phyloP scores from a whole-genome alignment of 345 rosid genomes.

The Citrus sp. region DNA sequence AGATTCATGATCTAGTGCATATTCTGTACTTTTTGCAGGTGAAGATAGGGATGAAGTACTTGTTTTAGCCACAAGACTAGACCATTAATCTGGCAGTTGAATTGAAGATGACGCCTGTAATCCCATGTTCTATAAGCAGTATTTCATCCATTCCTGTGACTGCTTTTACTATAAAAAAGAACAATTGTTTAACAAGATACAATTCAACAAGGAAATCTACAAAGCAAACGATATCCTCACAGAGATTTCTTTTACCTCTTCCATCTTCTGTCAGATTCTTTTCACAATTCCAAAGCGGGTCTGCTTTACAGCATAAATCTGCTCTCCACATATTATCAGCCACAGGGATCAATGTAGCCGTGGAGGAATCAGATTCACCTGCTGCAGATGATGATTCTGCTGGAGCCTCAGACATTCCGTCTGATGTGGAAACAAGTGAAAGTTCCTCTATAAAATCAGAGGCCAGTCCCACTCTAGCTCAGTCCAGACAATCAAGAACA shows the following conservation, averaged over 20 bases:
- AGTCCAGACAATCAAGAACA: constrained; percentile 43
- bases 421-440: constrained; percentile 31
- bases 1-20: neutral
- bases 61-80: constrained; percentile 21
- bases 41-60: constrained; percentile 27
- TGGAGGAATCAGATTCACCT: constrained; percentile 60
- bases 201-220: constrained; percentile 44
- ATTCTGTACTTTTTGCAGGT: constrained; percentile 29
- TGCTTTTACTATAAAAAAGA: constrained; percentile 41
- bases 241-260: constrained; percentile 42
- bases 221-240: constrained; percentile 24
- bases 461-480: constrained; percentile 31
- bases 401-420: constrained; percentile 30
- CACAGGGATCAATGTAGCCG: constrained; percentile 62
- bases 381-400: constrained; percentile 36
- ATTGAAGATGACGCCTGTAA: constrained; percentile 55
- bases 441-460: constrained; percentile 30
- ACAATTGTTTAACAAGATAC: constrained; percentile 38
- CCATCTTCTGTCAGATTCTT: constrained; percentile 47
- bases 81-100: constrained; percentile 4
- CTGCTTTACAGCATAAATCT: constrained; percentile 35
- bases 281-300: constrained; percentile 38
- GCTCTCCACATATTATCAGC: constrained; percentile 33
- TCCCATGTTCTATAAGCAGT: constrained; percentile 58
- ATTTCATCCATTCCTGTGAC: constrained; percentile 55